Percentiles rank a stretch among this genome's conserved stretches.
Evolutionary conservation across 75 land plant genomes (phyloP).

Genomic region (Adiantum capillusveneris): DNA sequence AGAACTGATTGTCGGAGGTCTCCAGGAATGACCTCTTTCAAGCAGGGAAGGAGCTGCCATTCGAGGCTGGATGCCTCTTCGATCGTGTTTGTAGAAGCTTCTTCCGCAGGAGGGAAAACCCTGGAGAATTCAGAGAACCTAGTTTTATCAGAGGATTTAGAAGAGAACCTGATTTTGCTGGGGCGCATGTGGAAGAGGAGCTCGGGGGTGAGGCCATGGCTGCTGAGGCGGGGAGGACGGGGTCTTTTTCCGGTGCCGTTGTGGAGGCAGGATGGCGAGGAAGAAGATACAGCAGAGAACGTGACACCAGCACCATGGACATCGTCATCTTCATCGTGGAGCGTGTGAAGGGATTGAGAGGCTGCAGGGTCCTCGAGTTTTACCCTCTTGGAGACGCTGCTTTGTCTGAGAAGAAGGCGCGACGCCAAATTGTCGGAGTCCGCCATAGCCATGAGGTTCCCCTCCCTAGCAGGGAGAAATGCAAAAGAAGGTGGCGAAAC

Average conservation of each 20-base stretch:
- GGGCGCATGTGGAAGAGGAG: background rate
- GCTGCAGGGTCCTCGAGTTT: background rate
- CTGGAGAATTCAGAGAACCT: too few species aligned
- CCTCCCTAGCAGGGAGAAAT: background rate
- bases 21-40: background rate
- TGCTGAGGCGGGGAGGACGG: slow-evolving; percentile 4
- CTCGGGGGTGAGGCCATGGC: slow-evolving; percentile 9
- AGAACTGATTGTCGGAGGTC: slow-evolving; percentile 3
- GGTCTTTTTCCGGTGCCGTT: background rate
- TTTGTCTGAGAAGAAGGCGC: background rate
- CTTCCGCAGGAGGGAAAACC: background rate
- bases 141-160: too few species aligned
- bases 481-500: background rate
- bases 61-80: background rate
- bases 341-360: background rate
- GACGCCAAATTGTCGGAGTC: background rate
- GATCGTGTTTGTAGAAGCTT: background rate
- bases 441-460: background rate
- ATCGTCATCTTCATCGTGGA: background rate
- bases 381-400: background rate
- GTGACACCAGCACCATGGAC: background rate
- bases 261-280: background rate
- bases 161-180: background rate
- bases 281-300: background rate
- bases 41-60: slow-evolving; percentile 3